Conservation (phyloP, 2,329 filamentous ascomycete genomes). For the Venturia effusa region DNA sequence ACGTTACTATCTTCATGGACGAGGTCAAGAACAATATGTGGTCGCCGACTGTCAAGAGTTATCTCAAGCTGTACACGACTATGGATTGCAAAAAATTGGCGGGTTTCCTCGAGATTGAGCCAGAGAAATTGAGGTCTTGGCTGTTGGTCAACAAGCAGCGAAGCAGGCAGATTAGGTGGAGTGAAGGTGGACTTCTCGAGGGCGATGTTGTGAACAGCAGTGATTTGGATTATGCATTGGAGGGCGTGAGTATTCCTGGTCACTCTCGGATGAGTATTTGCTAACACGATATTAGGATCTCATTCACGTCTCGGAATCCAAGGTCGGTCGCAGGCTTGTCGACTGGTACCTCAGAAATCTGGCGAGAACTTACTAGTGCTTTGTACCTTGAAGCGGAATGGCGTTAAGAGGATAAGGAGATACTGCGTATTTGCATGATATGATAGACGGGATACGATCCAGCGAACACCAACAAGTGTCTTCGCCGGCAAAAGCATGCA, state of each 20-base stretch:
- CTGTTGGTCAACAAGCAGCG: conserved; percentile 97
- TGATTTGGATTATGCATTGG: conserved; percentile 93
- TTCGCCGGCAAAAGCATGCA: neutral
- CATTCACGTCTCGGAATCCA: conserved; percentile 97
- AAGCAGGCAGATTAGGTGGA: conserved; percentile 91
- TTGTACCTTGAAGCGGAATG: neutral
- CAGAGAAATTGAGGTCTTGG: conserved; percentile 91
- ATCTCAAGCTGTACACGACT: conserved; percentile 97
- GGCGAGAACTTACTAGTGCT: conserved; percentile 72
- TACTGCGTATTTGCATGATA: neutral
- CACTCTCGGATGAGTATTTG: conserved; percentile 2
- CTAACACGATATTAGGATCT: conserved; percentile 53
- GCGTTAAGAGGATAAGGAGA: conserved; percentile 3
- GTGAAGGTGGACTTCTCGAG: conserved; percentile 78
- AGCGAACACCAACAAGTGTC: neutral
- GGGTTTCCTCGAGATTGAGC: conserved; percentile 90
- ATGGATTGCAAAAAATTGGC: conserved; percentile 99
- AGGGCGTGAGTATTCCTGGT: conserved; percentile 56
- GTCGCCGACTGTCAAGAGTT: conserved; percentile 95
- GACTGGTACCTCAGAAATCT: conserved; percentile 99
- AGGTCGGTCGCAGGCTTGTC: conserved; percentile 92
- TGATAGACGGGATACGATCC: neutral
- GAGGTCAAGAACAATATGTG: conserved; percentile 99
- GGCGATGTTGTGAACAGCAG: conserved; percentile 88
- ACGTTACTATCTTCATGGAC: conserved; percentile 96